These are phyloP conservation scores for Talaromyces atroroseus DNA, from an alignment of 2,329 filamentous ascomycete species.

Conservation along the genomic window DNA sequence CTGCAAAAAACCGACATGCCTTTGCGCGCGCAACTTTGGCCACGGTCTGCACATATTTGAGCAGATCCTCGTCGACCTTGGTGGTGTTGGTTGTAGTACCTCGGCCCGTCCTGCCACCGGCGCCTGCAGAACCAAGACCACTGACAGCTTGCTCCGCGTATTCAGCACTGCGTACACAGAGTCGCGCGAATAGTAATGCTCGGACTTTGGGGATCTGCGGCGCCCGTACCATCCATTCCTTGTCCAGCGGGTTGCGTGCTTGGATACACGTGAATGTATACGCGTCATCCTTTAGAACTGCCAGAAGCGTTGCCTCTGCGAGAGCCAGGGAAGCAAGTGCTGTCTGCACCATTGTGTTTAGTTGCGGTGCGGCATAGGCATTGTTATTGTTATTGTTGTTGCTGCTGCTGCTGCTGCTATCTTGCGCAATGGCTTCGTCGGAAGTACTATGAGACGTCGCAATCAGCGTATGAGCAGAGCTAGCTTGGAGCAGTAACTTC, in stretches of 20 bases:
- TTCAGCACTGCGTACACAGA: constrained; percentile 83
- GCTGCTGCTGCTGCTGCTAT: no score
- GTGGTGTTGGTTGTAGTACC: constrained; percentile 19
- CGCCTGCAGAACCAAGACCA: constrained; percentile 39
- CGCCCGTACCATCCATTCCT: constrained; percentile 94
- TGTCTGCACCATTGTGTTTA: constrained; percentile 39
- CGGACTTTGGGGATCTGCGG: constrained; percentile 84
- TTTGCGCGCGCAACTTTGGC: constrained; percentile 70
- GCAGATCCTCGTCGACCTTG: constrained; percentile 59
- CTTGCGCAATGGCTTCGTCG: constrained; percentile 41
- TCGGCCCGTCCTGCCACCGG: constrained; percentile 17
- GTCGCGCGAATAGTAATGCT: constrained; percentile 76
- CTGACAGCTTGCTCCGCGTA: constrained; percentile 70
- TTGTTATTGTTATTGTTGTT: no score
- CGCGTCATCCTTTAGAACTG: constrained; percentile 89
- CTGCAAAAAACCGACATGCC: constrained; percentile 82
- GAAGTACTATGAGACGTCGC: constrained; percentile 46
- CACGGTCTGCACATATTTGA: constrained; percentile 71
- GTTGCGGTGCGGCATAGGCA: constrained; percentile 37
- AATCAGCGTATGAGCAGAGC: constrained; percentile 71
- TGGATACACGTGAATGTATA: constrained; percentile 80
- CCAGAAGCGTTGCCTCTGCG: constrained; percentile 83
- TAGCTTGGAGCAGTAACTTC: constrained; percentile 69
- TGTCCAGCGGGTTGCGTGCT: constrained; percentile 73
- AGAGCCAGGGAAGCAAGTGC: constrained; percentile 56